These are phyloP conservation scores for Ambispora gerdemannii DNA, from an alignment of 192 early-diverging fungal genomes.

Conservation along the genomic window DNA sequence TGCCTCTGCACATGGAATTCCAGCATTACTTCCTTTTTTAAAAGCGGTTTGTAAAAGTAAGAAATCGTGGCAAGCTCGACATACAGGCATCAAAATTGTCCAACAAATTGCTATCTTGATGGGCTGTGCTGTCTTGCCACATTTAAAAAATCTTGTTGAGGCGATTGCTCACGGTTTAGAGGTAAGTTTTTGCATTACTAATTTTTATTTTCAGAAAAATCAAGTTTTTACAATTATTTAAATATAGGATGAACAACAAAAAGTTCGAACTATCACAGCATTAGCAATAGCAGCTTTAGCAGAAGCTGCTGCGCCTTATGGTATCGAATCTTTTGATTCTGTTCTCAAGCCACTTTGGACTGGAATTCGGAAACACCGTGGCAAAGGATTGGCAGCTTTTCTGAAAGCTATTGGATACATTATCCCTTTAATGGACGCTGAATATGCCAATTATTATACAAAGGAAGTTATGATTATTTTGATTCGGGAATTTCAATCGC, in stretches of 20 bases:
- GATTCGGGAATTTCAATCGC: slow-evolving; percentile 94
- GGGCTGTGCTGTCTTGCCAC: slow-evolving; percentile 92
- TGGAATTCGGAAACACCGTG: slow-evolving; percentile 92
- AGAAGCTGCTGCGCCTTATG: slow-evolving; percentile 96
- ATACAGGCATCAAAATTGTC: slow-evolving; percentile 97
- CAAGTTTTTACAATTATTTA: not conserved
- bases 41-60: slow-evolving; percentile 92
- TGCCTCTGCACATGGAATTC: slow-evolving; percentile 93
- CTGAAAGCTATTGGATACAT: slow-evolving; percentile 98
- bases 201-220: not conserved
- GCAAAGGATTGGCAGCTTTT: slow-evolving; percentile 94
- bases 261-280: slow-evolving; percentile 92
- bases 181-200: slow-evolving; percentile 30
- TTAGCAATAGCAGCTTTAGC: slow-evolving; percentile 93
- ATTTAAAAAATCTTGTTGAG: slow-evolving; percentile 89
- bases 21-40: slow-evolving; percentile 90
- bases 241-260: slow-evolving; percentile 88
- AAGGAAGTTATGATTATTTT: slow-evolving; percentile 90
- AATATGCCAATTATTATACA: slow-evolving; percentile 92
- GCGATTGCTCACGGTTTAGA: slow-evolving; percentile 86
- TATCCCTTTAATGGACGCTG: slow-evolving; percentile 95
- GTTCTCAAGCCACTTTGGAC: slow-evolving; percentile 89
- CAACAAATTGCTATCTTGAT: slow-evolving; percentile 95
- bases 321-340: slow-evolving; percentile 95
- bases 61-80: slow-evolving; percentile 97